Evolutionary conservation across 2,329 filamentous ascomycete species (phyloP).

Genomic region (Fusarium sororula): DNA sequence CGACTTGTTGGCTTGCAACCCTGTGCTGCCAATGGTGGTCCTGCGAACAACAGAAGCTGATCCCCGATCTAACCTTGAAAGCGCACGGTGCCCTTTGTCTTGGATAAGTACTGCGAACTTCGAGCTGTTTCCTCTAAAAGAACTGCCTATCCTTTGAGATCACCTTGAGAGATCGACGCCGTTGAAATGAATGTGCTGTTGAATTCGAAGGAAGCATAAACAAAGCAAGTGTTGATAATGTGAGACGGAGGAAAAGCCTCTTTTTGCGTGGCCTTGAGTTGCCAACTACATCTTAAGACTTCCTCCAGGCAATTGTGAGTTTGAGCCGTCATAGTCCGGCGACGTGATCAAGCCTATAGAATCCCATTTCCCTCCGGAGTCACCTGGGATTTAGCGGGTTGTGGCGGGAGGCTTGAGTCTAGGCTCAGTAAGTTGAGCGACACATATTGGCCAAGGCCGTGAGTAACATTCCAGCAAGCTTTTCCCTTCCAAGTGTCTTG

Average conservation of each 20-base stretch:
- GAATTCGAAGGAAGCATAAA: not conserved
- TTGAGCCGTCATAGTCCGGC: constrained; percentile 33
- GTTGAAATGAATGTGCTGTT: not conserved
- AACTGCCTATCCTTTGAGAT: not conserved
- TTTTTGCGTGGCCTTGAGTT: constrained; percentile 1
- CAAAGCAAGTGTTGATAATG: not conserved
- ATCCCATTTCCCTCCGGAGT: constrained; percentile 23
- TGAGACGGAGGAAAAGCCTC: constrained; percentile 6
- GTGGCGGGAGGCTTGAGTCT: constrained; percentile 45
- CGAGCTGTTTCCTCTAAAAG: not conserved
- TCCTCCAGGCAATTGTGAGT: constrained; percentile 25
- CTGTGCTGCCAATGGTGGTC: constrained; percentile 13
- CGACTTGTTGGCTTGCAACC: constrained; percentile 19
- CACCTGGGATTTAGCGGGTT: constrained; percentile 31
- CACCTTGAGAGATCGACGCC: not conserved
- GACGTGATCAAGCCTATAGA: constrained; percentile 29
- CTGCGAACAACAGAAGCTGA: constrained; percentile 12
- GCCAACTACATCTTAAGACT: constrained; percentile 30
- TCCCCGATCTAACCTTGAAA: constrained; percentile 9
- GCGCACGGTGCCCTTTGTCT: constrained; percentile 21
- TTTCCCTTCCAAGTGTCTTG: not conserved
- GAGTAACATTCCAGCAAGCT: constrained; percentile 37
- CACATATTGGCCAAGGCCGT: constrained; percentile 20
- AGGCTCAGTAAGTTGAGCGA: constrained; percentile 33
- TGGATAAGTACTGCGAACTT: constrained; percentile 2